These are phyloP conservation scores for Symbiodinium natans DNA, from an alignment of 73 alveolate genomes.

Conservation along the genomic window DNA sequence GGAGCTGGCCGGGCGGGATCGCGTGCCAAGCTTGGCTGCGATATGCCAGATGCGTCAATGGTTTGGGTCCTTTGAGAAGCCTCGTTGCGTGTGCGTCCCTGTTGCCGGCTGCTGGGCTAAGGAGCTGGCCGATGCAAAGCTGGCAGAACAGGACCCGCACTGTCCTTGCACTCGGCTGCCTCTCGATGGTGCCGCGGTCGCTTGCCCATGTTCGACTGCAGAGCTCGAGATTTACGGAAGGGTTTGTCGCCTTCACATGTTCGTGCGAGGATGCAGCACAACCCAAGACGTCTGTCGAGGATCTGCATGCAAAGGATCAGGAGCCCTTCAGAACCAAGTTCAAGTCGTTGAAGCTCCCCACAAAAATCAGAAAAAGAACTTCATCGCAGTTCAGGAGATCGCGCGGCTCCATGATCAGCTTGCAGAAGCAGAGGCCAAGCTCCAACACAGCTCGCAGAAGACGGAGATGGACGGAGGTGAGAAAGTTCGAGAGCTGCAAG, in stretches of 20 bases:
- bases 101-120: neutral
- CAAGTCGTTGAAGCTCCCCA: no score
- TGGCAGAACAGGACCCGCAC: no score
- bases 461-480: neutral
- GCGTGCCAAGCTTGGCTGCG: neutral
- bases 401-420: neutral
- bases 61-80: no score
- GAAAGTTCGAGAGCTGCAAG: neutral
- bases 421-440: neutral
- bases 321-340: neutral
- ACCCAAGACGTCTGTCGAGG: neutral
- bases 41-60: no score
- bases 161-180: no score
- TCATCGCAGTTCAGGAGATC: neutral
- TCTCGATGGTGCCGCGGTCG: no score
- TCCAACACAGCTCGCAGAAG: neutral
- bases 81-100: no score
- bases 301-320: neutral
- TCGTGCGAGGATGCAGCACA: no score
- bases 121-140: neutral
- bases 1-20: neutral
- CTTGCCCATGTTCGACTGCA: no score
- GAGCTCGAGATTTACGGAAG: no score
- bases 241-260: no score
- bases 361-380: neutral